Evolutionary conservation across 2,329 filamentous ascomycete species (phyloP), one percentile per base, ranked within the genome.

Genomic region (Pseudocercospora vitis): DNA sequence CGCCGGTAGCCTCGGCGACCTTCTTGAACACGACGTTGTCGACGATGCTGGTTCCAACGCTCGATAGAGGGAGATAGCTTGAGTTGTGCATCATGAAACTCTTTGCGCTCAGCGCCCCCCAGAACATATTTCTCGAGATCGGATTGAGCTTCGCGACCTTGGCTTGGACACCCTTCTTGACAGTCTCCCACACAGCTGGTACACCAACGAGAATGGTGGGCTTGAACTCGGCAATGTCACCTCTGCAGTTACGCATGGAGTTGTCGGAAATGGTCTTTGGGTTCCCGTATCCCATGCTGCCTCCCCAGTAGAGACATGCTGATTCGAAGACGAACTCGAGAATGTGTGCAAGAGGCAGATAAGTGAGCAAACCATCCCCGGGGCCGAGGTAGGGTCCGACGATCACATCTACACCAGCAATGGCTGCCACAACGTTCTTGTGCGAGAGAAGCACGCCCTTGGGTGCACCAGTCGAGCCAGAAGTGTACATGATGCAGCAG

Each of bases 271-370:
- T 79, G 0, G 94, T 97, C 65, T 89, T 86, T 14, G 91, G 87
- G 70, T 89, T 92, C 56, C 92, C 94, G 71, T 97, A 97, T 53
- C 94, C 94, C 76, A 99, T 85, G 26, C 88, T 91, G 63, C 87
- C 91, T 63, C 94, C 94, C 78, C 92, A 89, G 74, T 86, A 94
- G 57, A 99, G 74, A 54, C 88, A 89, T 6, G 92, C 78, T 71
- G 95, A 96, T 75, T 99, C 94, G 62, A 99, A 89, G 55, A 92
- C 88, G 73, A 96, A 94, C 73, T 99, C 94, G 65, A 99, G 85
- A 66, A 97, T 97, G 70, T 99, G 94, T 2, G 94, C 91, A 49
- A 95, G 85, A 1, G 94, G 94, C 11, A 99, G 83, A 72, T 97
- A 99, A 18, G 91, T 90, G 40, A 99, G 81, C 37, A 97, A 79